Percentiles rank a stretch among this genome's conserved stretches.
These are phyloP conservation scores for Ophiostoma ips DNA, from an alignment of 2,329 filamentous ascomycete species.

Conservation along the genomic window DNA sequence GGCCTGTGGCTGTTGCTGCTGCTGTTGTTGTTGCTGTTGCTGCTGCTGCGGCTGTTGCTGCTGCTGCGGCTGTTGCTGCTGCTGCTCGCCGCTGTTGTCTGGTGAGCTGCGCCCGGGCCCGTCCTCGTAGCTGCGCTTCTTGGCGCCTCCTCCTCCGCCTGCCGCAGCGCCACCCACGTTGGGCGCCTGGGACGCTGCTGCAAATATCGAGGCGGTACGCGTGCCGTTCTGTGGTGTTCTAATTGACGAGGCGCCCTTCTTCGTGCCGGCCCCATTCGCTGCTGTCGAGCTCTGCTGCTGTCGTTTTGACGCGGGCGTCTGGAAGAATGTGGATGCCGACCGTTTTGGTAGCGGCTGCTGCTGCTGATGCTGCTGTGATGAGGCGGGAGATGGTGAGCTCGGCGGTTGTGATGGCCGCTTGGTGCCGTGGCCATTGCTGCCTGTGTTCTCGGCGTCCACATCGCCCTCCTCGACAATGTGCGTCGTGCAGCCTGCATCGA, in stretches of 20 bases:
- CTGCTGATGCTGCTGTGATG: conserved; percentile 8
- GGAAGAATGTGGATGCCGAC: conserved; percentile 43
- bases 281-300: conserved; percentile 17
- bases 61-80: neutral
- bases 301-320: conserved; percentile 45
- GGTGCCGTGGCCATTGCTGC: neutral
- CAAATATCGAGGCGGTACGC: conserved; percentile 9
- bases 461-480: conserved; percentile 42
- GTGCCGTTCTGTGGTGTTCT: neutral
- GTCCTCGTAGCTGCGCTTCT: conserved; percentile 40
- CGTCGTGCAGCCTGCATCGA: conserved; percentile 67
- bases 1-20: conserved; percentile 23
- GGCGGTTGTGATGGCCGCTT: conserved; percentile 20
- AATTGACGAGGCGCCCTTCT: conserved; percentile 16
- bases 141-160: conserved; percentile 23
- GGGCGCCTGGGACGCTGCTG: neutral
- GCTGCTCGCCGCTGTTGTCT: neutral
- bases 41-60: neutral
- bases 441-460: neutral
- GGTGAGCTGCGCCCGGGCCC: conserved; percentile 29
- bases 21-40: neutral
- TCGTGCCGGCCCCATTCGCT: conserved; percentile 11
- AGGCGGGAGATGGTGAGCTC: conserved; percentile 21
- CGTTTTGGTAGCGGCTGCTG: conserved; percentile 33
- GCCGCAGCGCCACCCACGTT: neutral